Evolutionary conservation across 805 yeast species (phyloP), one percentile per base, ranked within the genome.

Genomic region (Limtongia smithiae): DNA sequence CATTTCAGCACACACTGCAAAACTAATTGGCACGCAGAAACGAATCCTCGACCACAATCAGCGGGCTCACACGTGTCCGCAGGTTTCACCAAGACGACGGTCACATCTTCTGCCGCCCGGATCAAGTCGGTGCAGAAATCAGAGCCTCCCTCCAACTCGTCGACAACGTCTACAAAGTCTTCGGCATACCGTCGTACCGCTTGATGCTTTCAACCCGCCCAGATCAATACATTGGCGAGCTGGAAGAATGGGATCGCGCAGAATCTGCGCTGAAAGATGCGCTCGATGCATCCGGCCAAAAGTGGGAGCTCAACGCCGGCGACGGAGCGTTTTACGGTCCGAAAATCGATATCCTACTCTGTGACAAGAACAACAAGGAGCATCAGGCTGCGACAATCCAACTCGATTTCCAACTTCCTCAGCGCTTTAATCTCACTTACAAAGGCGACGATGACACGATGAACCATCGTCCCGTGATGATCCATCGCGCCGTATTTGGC

Each of bases 1-100:
- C 8, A 14, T 7, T 33, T 17, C n/a, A 8, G 20, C 37, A 17
- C n/a, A 33, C 12, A 12, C 11, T 27, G 7, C 12, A 8, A 12
- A 9, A 34, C 21, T 25, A 17, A 18, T 4, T 4, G 9, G 14
- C 15, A 2, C 22, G 6, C 20, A 52, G 58, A 77, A 91, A 91
- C 69, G 98, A 91, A 71, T 86, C 84, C 62, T 82, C 93, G 36
- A 97, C 97, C 71, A 97, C 97, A 11, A 76, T 91, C 60, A 81
- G 96, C 36, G 93, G 93, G 43, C 81, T 91, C 69, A 93, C 98
- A 48, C 85, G 98, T 74, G 97, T 93, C 40, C 85, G 98, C 74
- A 82, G 97, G 72, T 91, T 91, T 85, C 98, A 91, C 72, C 98
- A 91, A 75, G 98, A 91, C 71, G 98, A 91, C 72, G 97, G 96